Base-by-base conservation (phyloP, 305 asterid genomes). In the Rubia tinctorum region DNA sequence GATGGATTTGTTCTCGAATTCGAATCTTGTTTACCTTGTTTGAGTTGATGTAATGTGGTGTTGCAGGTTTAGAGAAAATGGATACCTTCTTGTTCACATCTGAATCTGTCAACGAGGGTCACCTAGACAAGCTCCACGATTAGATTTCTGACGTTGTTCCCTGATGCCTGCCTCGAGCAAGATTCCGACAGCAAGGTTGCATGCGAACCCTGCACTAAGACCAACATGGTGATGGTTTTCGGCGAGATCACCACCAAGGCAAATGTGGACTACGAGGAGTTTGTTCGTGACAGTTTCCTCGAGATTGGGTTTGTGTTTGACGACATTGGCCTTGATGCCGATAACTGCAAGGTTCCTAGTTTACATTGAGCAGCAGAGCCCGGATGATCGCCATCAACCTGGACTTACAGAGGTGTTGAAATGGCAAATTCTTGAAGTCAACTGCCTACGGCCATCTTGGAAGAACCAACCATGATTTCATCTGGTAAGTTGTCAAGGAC, bases 221-320 rank as follows among this genome's bases (percentile, higher is more conserved):
- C 88, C 30, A 82, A 84, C 82, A 62, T 84, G 86, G 88, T 84
- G 40, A 84, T 84, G 88, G 88, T 84, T 73, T 84, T 84, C 7
- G 88, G 88, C 69, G 88, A 84, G 79, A 84, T 84, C 80, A 84
- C 88, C 23, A 84, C 89, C 73, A 85, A 85, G 75, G 89, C 84
- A n/a, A 66, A 78, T 40, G 74, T 84, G 22, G 85, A 84, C 76
- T 84, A 84, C 6, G 88, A 84, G 83, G 80, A 84, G 69, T 78
- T 82, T 12, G 88, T 84, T 37, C 86, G 88, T 27, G 83, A 80
- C 43, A 84, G 86, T 17, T 84, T 86, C 79, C 88, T 86, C 7
- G 65, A 73, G 8, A 84, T 84, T 44, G 88, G 88, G 61, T 84
- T 84, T 7, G 72, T 76, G 5, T 84, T 85, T 49, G 83, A 80